Evolutionary conservation across 305 asterid species (phyloP), one percentile per base, ranked within the genome.

Genomic region (Euphrasia arctica): DNA sequence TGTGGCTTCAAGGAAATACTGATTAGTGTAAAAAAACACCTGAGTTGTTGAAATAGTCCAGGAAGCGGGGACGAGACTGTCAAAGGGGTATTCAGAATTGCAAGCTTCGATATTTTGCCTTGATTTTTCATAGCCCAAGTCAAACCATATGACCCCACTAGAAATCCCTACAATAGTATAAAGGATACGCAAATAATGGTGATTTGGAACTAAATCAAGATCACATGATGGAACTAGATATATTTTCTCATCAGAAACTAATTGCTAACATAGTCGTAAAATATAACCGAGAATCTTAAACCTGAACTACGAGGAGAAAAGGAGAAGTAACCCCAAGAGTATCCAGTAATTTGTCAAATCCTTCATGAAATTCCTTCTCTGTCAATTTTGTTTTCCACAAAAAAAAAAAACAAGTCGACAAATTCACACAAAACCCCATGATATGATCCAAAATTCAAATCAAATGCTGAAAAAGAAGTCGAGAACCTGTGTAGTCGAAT

Each of bases 351-450:
- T 84, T 85, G 86, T 89, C 94, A 18, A 92, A 83, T 59, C 72
- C 96, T 22, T 86, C 97, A 74, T 92, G 98, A 75, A 85, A 92
- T 83, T 89, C 98, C 62, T 82, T 84, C 84, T 92, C 98, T 92
- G 91, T 66, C 64, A 56, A 71, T 70, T 34, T 69, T 66, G 11
- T 64, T 29, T 32, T 55, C 4, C 6, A 4, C 41, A 5, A 34
- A 22, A n/a, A 67, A 60, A 14, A 11, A 7, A n/a, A 50, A 28
- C 7, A n/a, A 8, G 31, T 72, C 58, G 27, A 27, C 25, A 54
- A 60, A 50, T 51, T 25, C 18, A 27, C 11, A 9, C 25, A 29
- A 34, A 70, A 61, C 22, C 29, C 32, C 41, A 0, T 27, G 32
- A 31, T 6, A 18, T 12, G 55, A 58, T 32, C 4, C 10, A 14